phyloP scores from a whole-genome alignment of 331 rosid genomes.

The Erythrophleum ivorense region DNA sequence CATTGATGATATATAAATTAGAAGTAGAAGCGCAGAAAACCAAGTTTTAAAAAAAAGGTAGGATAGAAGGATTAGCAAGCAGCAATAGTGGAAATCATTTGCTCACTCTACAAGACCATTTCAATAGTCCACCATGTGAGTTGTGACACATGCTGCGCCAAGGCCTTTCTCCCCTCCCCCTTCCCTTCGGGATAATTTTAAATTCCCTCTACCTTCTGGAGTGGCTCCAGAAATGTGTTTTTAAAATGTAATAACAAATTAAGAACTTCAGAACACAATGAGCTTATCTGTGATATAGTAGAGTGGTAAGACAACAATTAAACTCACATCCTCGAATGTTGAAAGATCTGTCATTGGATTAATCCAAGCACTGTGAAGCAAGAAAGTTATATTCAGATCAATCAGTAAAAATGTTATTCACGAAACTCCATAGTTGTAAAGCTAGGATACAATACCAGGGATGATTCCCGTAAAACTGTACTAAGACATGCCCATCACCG shows the following conservation, averaged over 20 bases:
- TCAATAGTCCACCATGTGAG: no score
- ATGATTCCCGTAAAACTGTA: constrained; percentile 41
- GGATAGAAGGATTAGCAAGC: no score
- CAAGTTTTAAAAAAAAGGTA: not conserved
- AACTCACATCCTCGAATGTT: constrained; percentile 37
- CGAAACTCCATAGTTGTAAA: not conserved
- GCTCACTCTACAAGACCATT: no score
- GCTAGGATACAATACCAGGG: constrained; percentile 11
- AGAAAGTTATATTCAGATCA: not conserved
- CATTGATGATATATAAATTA: not conserved
- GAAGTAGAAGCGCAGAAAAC: not conserved
- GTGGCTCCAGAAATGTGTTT: not conserved
- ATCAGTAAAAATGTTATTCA: not conserved
- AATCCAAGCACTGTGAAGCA: constrained; percentile 40
- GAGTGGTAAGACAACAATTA: not conserved
- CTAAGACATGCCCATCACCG: constrained; percentile 37
- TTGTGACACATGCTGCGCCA: no score
- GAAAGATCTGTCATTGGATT: constrained; percentile 41
- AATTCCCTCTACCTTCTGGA: not conserved
- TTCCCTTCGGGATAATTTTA: not conserved
- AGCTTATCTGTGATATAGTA: constrained; percentile 7
- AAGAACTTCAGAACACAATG: not conserved
- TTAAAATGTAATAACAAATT: not conserved
- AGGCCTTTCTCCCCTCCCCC: not conserved
- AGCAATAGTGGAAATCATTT: no score